Base-by-base conservation (phyloP, 306 rosid genomes). In the Vigna hirtella region DNA sequence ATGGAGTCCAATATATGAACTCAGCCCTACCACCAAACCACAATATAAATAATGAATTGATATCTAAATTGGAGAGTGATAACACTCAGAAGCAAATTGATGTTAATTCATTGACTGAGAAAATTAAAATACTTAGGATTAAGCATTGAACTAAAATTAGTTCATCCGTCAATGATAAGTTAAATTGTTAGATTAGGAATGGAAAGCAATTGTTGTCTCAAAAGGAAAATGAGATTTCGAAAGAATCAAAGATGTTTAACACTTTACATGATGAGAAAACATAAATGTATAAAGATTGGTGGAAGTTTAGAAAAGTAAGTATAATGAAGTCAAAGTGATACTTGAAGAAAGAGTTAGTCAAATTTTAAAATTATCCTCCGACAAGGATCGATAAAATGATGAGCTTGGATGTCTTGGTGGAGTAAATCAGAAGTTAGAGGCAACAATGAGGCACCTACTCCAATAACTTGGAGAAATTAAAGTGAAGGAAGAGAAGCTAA, bases 31-130 rank as follows among this genome's bases (percentile, higher is more conserved):
- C 28, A 26, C 28, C 28, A 26, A 26, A 2, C 28, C 28, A 26
- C 3, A 26, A 2, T 3, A 2, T 26, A 26, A 26, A 26, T 2
- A 26, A 26, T 26, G 28, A 26, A 53, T 78, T 71, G 82, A 63
- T 90, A 59, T 88, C 91, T 57, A 86, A 85, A 74, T 83, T 92
- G 84, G 90, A 93, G 91, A 84, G 24, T 58, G 89, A 79, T 61
- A 85, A 79, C 61, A 72, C 81, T 72, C 83, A 86, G 49, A 83
- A 80, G 48, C 88, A 85, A 79, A 84, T 10, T 82, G 76, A 84
- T 74, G 67, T 82, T 70, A 77, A 83, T 78, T 83, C 85, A 30
- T 77, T 85, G 83, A 80, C 84, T 30, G 83, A 83, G 83, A 85
- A 86, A 74, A 83, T 83, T 56, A 71, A 73, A 73, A 45, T 80